Evolutionary conservation across 31 red algal genomes (phyloP), one percentile per base, ranked within the genome.

Genomic region (Odonthalia washingtoniensis): DNA sequence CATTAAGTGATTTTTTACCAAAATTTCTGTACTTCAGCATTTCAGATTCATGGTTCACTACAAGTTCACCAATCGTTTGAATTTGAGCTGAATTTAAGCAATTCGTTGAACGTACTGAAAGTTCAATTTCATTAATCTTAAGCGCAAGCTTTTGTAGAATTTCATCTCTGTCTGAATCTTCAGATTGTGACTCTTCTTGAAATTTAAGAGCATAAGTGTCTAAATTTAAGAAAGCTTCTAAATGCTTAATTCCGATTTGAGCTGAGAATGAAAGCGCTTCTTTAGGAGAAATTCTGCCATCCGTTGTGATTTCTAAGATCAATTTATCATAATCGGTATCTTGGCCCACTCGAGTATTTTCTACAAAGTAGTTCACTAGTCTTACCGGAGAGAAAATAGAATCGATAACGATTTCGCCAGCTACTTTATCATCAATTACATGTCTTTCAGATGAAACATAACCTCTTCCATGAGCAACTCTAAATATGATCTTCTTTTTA

Each of bases 21-120:
- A 80, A 80, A 46, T 80, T 80, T 27, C 46, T 27, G 46, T 49
- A 62, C 46, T 80, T 80, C 28, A 80, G 77, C 77, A 80, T 80
- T 62, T 80, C 77, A 35, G 77, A 40, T 63, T 80, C 77, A 32
- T 26, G 30, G 42, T 80, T 80, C 77, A 62, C 27, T 24, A 38
- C 77, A 36, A 80, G 77, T 30, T 80, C 28, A 31, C 77, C 77
- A 30, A 80, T 38, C 46, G 40, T 43, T 30, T 27, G 46, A 38
- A 80, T 80, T 31, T 80, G 46, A 33, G 77, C 77, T 28, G 26
- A 61, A 30, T 80, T 49, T 28, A 80, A 44, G 77, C 77, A 80
- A 46, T 80, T 80, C 40, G 40, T 46, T 30, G 77, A 40, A 80
- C 77, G 77, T 32, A 80, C 77, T 33, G 43, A 62, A 62, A 80